Base-by-base conservation (phyloP, 345 rosid species). In the Garcia nutans region DNA sequence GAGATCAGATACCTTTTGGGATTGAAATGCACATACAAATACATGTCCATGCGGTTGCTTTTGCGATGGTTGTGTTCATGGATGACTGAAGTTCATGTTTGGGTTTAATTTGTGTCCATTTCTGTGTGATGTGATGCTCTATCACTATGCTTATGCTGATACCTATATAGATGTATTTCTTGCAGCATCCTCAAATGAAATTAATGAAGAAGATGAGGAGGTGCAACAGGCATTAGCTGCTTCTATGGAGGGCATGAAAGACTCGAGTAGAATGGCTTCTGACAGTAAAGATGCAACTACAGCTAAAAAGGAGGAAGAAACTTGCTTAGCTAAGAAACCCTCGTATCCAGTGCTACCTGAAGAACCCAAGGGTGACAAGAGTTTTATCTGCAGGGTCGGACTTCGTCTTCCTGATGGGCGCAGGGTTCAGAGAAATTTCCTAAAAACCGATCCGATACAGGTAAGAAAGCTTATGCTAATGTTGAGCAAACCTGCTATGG, bases 391-490 rank as follows among this genome's bases (percentile, higher is more conserved):
- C 82, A 87, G 97, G 87, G 94, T 96, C 70, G 98, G 98, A 74
- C 82, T 96, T 45, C 97, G 99, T 77, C 90, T 96, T 72, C 99
- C 99, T 20, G 92, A 89, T 76, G 99, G 99, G 54, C 93, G 84
- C 69, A 92, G 97, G 82, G 82, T 86, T 68, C 97, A 96, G 84
- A 87, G 99, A 72, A 91, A 84, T 75, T 96, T 96, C 82, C 83
- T 92, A 26, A 88, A 83, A 56, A 82, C 92, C 63, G 98, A 96
- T 74, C 87, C 93, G 15, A 79, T 93, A 71, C 93, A 89, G 96
- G 99, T 89, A 74, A 65, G 68, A n/a, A 69, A 17, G 44, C 58
- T 3, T 54, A 60, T 17, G 15, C 17, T 59, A 59, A 59, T 23
- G 31, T 24, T 24, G 13, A 59, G 26, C 20, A 10, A 42, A 49